Percentiles rank a stretch among this genome's conserved stretches.
These are phyloP conservation scores for Paracoccidioides brasiliensis DNA, from an alignment of 2,329 filamentous ascomycete genomes.

Conservation along the genomic window DNA sequence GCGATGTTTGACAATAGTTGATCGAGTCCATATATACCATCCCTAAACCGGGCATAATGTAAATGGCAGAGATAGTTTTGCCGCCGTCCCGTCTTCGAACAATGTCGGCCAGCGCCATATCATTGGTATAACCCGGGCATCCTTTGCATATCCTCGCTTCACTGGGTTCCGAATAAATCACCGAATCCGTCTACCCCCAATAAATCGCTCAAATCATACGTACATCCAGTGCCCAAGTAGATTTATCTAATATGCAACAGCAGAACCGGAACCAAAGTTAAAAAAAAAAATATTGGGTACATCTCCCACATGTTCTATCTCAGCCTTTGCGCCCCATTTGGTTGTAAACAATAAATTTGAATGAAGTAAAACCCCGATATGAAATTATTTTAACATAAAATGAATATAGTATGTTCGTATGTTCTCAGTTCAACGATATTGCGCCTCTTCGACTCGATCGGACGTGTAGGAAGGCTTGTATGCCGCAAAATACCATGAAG, in stretches of 20 bases:
- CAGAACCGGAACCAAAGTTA: neutral
- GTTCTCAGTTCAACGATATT: constrained; percentile 53
- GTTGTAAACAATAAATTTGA: neutral
- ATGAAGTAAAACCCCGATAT: neutral
- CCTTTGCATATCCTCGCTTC: neutral
- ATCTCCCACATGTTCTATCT: neutral
- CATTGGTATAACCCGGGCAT: neutral
- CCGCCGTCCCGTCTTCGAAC: neutral
- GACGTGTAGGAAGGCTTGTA: constrained; percentile 76
- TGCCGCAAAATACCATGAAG: constrained; percentile 83
- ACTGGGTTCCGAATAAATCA: neutral
- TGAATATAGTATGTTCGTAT: neutral
- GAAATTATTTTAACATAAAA: neutral
- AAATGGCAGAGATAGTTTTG: neutral
- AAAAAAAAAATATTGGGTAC: neutral
- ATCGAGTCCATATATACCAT: neutral
- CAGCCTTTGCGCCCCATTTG: neutral
- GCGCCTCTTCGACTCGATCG: constrained; percentile 72
- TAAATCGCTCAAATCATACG: neutral
- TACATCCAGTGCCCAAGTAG: neutral
- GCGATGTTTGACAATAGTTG: too few relatives aligned
- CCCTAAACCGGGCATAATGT: neutral
- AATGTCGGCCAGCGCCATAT: neutral
- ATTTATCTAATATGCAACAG: neutral
- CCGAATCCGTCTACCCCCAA: neutral